Evolutionary conservation across 805 yeast species (phyloP).

Genomic region (Saccharomycopsis babjevae): DNA sequence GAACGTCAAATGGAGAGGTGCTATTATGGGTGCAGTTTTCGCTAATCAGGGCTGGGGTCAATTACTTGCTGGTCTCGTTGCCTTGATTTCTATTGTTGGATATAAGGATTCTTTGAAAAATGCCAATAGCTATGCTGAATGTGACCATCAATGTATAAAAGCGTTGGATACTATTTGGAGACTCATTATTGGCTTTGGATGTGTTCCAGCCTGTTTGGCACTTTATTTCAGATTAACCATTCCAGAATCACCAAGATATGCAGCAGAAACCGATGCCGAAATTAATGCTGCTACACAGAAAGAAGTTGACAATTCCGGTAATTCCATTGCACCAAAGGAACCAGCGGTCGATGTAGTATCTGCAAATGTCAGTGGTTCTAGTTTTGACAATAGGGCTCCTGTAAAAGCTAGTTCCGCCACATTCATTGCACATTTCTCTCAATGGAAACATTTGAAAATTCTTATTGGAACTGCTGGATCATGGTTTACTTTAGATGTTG

Average conservation of each 20-base stretch:
- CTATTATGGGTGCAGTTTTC: conserved; percentile 92
- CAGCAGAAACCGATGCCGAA: conserved; percentile 62
- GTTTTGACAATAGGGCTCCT: conserved; percentile 21
- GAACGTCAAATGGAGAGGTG: conserved; percentile 96
- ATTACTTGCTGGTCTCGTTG: conserved; percentile 75
- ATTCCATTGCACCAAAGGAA: conserved; percentile 40
- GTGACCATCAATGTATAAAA: conserved; percentile 55
- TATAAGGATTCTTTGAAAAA: conserved; percentile 51
- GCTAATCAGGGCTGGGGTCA: conserved; percentile 98
- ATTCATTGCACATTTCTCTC: conserved; percentile 60
- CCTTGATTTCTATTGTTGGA: conserved; percentile 64
- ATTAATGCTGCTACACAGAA: conserved; percentile 49
- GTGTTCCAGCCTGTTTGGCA: conserved; percentile 79
- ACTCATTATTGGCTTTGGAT: conserved; percentile 78
- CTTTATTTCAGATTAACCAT: conserved; percentile 86
- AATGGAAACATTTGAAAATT: conserved; percentile 83
- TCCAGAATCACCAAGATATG: conserved; percentile 90
- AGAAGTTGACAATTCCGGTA: conserved; percentile 38
- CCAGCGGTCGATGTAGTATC: conserved; percentile 35
- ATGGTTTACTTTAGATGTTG: conserved; percentile 87
- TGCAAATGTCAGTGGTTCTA: conserved; percentile 33
- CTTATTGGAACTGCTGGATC: conserved; percentile 83
- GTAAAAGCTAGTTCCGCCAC: conserved; percentile 75
- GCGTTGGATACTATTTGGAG: conserved; percentile 96
- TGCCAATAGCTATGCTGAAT: conserved; percentile 47